A percentile compares a stretch with the other conserved stretches of the same genome.
These are phyloP conservation scores for Neurospora cerealis DNA, from an alignment of 495 filamentous ascomycete species.

Conservation along the genomic window DNA sequence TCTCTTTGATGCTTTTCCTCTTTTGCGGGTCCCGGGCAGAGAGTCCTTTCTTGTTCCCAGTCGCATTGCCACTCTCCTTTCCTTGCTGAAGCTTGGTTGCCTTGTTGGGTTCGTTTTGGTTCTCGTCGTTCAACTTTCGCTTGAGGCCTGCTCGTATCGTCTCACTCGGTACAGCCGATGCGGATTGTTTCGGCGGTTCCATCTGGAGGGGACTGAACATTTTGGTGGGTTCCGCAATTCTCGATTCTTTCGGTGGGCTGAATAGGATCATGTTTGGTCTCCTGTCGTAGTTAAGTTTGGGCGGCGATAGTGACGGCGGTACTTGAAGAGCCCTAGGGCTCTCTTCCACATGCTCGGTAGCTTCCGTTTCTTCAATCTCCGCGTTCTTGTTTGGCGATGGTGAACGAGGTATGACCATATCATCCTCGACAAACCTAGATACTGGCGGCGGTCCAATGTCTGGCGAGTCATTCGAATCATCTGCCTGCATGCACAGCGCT, in stretches of 20 bases:
- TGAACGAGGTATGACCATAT: constrained; percentile 41
- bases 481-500: constrained; percentile 39
- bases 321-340: constrained; percentile 1
- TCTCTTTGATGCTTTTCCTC: constrained; percentile 25
- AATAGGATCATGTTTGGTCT: constrained; percentile 3
- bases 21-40: constrained; percentile 7
- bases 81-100: constrained; percentile 8
- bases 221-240: not conserved
- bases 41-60: constrained; percentile 4
- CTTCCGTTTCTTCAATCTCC: constrained; percentile 6
- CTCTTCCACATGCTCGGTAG: constrained; percentile 10
- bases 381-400: constrained; percentile 24
- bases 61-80: constrained; percentile 19
- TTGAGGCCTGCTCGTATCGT: constrained; percentile 19
- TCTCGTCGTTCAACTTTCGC: constrained; percentile 26
- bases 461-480: constrained; percentile 46
- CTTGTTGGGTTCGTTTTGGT: constrained; percentile 6
- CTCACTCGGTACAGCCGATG: not conserved
- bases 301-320: not conserved
- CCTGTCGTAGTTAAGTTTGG: constrained; percentile 12
- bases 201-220: not conserved
- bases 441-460: constrained; percentile 57
- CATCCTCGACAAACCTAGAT: constrained; percentile 53
- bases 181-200: not conserved
- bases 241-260: not conserved